These are phyloP conservation scores for Hyparrhenia diplandra DNA, from an alignment of 176 grass and related monocot genomes.

Conservation along the genomic window DNA sequence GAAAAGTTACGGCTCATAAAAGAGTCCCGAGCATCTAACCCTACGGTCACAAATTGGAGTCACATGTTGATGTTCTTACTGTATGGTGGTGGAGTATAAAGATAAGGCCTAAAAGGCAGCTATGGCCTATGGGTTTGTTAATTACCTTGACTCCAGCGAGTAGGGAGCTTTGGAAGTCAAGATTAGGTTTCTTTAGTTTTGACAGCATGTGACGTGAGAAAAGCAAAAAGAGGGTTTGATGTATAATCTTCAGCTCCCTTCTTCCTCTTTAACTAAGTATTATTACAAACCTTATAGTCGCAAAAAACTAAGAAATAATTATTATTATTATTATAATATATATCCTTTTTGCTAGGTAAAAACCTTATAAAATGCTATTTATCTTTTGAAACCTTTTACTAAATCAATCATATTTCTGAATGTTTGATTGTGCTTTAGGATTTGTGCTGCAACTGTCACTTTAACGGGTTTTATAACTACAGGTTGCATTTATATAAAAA, in stretches of 20 bases:
- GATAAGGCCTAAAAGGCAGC: slow-evolving; percentile 8
- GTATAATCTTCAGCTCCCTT: background rate
- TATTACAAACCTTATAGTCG: background rate
- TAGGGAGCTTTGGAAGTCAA: slow-evolving; percentile 38
- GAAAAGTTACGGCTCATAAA: slow-evolving; percentile 25
- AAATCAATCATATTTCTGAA: too few species aligned
- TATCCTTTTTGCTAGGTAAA: background rate
- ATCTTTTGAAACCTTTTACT: too few species aligned
- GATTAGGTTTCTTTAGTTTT: slow-evolving; percentile 16
- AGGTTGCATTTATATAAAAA: too few species aligned
- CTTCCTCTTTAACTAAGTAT: background rate
- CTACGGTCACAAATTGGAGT: slow-evolving; percentile 15
- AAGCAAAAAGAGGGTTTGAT: background rate
- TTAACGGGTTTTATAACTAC: too few species aligned
- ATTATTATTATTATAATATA: background rate
- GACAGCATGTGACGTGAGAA: slow-evolving; percentile 6
- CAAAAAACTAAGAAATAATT: too few species aligned
- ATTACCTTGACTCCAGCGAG: background rate
- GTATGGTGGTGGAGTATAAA: slow-evolving; percentile 19
- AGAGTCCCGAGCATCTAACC: slow-evolving; percentile 29
- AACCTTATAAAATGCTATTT: too few species aligned
- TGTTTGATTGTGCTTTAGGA: too few species aligned
- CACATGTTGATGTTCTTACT: slow-evolving; percentile 29
- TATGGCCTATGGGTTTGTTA: background rate
- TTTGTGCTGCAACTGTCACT: too few species aligned